Base-by-base conservation (phyloP, 2,329 filamentous ascomycete genomes). In the Delphinella strobiligena region DNA sequence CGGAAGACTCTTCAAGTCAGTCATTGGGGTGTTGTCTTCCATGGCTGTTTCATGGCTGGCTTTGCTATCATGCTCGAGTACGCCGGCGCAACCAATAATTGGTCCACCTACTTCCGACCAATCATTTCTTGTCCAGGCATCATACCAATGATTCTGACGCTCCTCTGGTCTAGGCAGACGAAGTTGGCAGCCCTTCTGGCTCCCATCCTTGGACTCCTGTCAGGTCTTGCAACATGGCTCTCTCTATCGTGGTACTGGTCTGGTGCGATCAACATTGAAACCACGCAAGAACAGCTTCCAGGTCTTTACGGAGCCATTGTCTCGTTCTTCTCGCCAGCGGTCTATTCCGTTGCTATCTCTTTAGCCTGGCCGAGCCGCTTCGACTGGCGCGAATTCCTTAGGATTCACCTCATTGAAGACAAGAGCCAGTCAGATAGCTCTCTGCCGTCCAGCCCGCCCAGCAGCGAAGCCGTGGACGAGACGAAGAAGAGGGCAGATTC, bases 11-110 rank as follows among this genome's bases (percentile, higher is more conserved):
- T 71, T 2, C 50, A 54, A 12, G 61, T 67, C 19, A 69, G 66
- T 34, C 68, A 71, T 43, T 44, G 62, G n/a, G 61, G 61, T 1
- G 67, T 71, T 0, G 54, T 69, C 1, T 56, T 65, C n/a, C 63
- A 69, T 36, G 66, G 61, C 2, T 48, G 61, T 4, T 69, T 71
- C 47, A 69, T 70, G 47, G 61, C 66, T 0, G 67, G 58, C 0
- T 61, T 71, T 30, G 62, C 67, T 1, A 59, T 69, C 29, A 62
- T 61, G 27, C 53, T 71, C 5, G 60, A 69, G 37, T 69, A 70
- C 43, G 67, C 61, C 16, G 66, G 67, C 2, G 66, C 65, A 1
- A 64, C 66, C 24, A 68, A 67, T 54, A 69, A 62, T 30, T 71
- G 67, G 60, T 56, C 61, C 11, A 55, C 54, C 2, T 65, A 65